Base-by-base conservation (phyloP, 2,329 filamentous ascomycete genomes). In the Epichloe sylvatica region DNA sequence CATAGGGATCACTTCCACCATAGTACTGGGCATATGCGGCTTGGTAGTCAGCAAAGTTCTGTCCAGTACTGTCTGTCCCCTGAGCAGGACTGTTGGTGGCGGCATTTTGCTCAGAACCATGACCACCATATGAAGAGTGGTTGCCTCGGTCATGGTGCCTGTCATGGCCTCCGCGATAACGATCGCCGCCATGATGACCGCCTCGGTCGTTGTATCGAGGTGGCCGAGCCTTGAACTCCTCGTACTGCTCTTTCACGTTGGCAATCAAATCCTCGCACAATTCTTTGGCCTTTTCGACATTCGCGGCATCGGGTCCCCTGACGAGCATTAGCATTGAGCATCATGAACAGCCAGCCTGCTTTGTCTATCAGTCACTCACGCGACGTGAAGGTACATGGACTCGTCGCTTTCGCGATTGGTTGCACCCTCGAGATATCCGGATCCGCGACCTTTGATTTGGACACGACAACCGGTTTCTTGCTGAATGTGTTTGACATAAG, bases 401-500 rank as follows among this genome's bases (percentile, higher is more conserved):
- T 97, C 91, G 45, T 98, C 91, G 56, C 88, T 94, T 68, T 98
- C 92, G 40, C 74, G 78, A 55, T 86, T 86, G n/a, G 89, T 94
- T 34, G 84, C 80, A 44, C 84, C 81, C 65, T 98, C 92, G 61
- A 94, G 82, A 64, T 94, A 98, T 13, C 92, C 92, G 48, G 90
- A 97, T 38, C 90, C 90, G 55, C 86, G 87, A 17, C 92, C 92
- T 66, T 98, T 98, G 70, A 98, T 98, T 66, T 98, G 92, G 25
- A 98, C 92, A 58, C 91, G 86, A 65, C 92, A 97, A 54, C 86
- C 79, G 13, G 92, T 97, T 67, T 95, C 89, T 63, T 90, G 83
- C 68, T 97, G 92, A 56, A 98, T 97, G 63, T 96, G 91, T 69
- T 98, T 98, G 53, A 98, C 92, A 63, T 97, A 96, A 41, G 87